Percentiles rank a stretch among this genome's conserved stretches.
Conservation (phyloP, 2,329 filamentous ascomycete genomes). For the Paracamarosporium sp. region DNA sequence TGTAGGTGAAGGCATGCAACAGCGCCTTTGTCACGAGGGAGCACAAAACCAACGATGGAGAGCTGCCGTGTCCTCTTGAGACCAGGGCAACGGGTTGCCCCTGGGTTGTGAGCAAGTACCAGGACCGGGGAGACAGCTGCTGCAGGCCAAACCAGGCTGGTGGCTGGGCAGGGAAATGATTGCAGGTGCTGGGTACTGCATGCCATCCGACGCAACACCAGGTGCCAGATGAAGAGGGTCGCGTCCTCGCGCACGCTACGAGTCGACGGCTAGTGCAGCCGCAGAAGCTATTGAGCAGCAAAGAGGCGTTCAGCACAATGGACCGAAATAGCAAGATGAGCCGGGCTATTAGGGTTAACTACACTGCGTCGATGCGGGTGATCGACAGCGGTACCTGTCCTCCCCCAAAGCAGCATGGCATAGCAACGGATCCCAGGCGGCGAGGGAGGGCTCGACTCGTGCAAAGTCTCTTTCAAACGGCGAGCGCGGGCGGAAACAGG, state of each 20-base stretch:
- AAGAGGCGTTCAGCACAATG: conserved; percentile 30
- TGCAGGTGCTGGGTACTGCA: conserved; percentile 29
- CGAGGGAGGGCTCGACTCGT: conserved; percentile 21
- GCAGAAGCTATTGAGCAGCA: conserved; percentile 28
- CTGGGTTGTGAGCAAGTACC: conserved; percentile 25
- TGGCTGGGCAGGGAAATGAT: conserved; percentile 31
- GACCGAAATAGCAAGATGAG: conserved; percentile 30
- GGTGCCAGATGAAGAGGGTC: conserved; percentile 30
- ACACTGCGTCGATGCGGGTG: conserved; percentile 24
- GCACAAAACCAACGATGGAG: conserved; percentile 32
- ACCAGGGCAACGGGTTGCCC: conserved; percentile 33
- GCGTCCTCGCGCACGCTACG: conserved; percentile 22
- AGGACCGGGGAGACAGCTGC: conserved; percentile 40
- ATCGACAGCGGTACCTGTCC: conserved; percentile 28
- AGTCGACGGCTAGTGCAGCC: conserved; percentile 30
- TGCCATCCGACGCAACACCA: conserved; percentile 24
- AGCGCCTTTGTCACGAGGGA: conserved; percentile 18
- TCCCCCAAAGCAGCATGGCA: conserved; percentile 16
- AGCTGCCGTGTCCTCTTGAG: conserved; percentile 32
- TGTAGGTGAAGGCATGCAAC: conserved; percentile 20
- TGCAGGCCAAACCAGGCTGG: conserved; percentile 41
- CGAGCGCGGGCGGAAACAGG: conserved; percentile 15
- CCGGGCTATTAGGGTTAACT: not conserved
- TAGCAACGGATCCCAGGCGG: conserved; percentile 16
- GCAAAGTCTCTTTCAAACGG: conserved; percentile 29